Base-by-base conservation (phyloP, 139 green algal species). In the Ettlia oleoabundans region DNA sequence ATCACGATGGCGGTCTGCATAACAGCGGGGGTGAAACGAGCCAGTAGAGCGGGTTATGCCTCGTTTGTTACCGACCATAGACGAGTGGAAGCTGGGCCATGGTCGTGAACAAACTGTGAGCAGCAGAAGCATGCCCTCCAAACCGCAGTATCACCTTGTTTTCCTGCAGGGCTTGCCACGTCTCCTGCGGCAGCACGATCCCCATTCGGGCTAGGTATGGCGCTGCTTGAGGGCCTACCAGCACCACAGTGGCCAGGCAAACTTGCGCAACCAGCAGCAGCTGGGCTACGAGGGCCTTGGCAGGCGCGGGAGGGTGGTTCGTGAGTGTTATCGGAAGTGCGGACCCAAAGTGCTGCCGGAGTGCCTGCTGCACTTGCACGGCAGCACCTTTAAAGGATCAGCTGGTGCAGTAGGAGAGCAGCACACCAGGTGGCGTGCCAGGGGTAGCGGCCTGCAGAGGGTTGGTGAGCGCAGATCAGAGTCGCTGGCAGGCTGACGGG, bases 361-460 rank as follows among this genome's bases (percentile, higher is more conserved):
- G 72, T 13, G 64, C 79, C 78, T 92, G 76, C 67, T 85, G 52
- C 24, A 91, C 83, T 81, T 96, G 92, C 82, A 91, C 85, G 67
- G 93, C 93, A 81, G 89, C 91, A 28, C 89, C 88, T 83, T 82
- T 93, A 82, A 89, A 93, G 61, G 85, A 90, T 96, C 92, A 96
- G 72, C 43, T 84, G 42, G 76, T 88, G 77, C 92, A 95, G 82
- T 88, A 95, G 13, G 73, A 70, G 32, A 95, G 86, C 58, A 91
- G 84, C 28, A 94, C 84, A 21, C 70, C 70, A 0, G 70, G 30
- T 0, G 68, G 47, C 47, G 47, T 58, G 47, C 47, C 47, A 58
- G 47, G 47, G 15, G 47, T 15, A 58, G 47, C 47, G n/a, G n/a
- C n/a, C n/a, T n/a, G n/a, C n/a, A n/a, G n/a, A n/a, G n/a, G n/a